Conservation (phyloP, 2,329 filamentous ascomycete species). For the Alternaria arbusti region DNA sequence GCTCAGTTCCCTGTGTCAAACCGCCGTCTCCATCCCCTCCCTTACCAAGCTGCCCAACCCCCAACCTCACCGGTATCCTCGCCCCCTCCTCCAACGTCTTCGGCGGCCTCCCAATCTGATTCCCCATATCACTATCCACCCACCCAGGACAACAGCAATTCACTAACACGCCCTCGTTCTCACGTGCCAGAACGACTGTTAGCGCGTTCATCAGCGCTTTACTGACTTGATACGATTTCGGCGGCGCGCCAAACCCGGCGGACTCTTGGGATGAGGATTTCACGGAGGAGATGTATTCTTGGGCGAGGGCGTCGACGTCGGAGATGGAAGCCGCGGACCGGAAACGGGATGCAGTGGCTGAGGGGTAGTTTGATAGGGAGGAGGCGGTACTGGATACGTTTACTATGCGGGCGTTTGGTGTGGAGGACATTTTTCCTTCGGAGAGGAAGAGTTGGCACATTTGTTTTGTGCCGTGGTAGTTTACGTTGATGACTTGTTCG, state of each 20-base stretch:
- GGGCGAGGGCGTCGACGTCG: conserved; percentile 10
- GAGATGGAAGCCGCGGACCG: neutral
- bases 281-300: conserved; percentile 3
- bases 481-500: conserved; percentile 15
- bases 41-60: conserved; percentile 20
- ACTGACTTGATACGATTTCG: conserved; percentile 31
- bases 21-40: conserved; percentile 11
- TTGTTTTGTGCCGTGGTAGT: conserved; percentile 26
- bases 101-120: conserved; percentile 20
- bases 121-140: conserved; percentile 32
- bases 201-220: conserved; percentile 28
- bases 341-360: conserved; percentile 4
- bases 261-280: neutral
- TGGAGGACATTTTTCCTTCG: conserved; percentile 3
- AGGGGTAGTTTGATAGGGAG: conserved; percentile 15
- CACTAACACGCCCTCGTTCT: conserved; percentile 9
- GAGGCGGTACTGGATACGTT: conserved; percentile 21
- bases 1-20: neutral
- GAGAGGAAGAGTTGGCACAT: conserved; percentile 22
- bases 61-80: conserved; percentile 17
- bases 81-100: conserved; percentile 27
- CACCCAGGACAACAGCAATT: conserved; percentile 32
- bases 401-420: conserved; percentile 20
- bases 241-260: conserved; percentile 13
- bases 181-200: conserved; percentile 19